Evolutionary conservation across 2,329 filamentous ascomycete species (phyloP), one percentile per base, ranked within the genome.

Genomic region (Leptosphaerulina australis): DNA sequence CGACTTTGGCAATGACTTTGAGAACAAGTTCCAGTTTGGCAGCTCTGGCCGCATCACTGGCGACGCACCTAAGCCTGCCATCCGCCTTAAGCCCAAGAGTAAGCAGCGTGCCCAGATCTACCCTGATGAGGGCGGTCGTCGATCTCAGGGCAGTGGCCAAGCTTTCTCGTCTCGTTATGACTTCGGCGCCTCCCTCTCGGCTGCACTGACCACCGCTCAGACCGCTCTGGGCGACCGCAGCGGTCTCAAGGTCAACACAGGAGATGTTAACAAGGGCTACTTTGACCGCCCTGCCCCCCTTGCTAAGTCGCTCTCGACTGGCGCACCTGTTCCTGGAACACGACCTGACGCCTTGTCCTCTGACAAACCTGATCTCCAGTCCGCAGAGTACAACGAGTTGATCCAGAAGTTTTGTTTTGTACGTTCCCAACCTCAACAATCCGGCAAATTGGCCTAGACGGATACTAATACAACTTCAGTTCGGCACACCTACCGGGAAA

Each of bases 381-480:
- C 91, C 58, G 86, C 90, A 53, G 92, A 93, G 53, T 97, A 99
- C 74, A 90, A 95, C 76, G 94, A 99, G 77, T 83, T 99, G 60
- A 88, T 99, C 74, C 92, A 96, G 80, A 97, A 96, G 80, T 99
- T 96, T 82, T 99, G 94, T 83, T 99, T 97, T 85, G 93, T 97
- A 93, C 86, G 93, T 96, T 82, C 82, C 67, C 64, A 66, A 69
- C 69, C 60, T 69, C 64, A 67, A 63, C 70, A 62, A 60, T 58
- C 63, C 57, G 56, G 56, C 58, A 68, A 64, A 61, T 62, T 60
- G 62, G 67, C 62, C 62, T 69, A 64, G 62, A 62, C 66, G 68
- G 67, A 66, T 67, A 67, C 71, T 75, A 73, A 77, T 71, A 62
- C 50, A 66, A 61, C 62, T 65, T 59, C 69, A 81, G 79, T 82